Evolutionary conservation across 495 filamentous ascomycete species (phyloP).

Genomic region (Penicillium pancosmium): DNA sequence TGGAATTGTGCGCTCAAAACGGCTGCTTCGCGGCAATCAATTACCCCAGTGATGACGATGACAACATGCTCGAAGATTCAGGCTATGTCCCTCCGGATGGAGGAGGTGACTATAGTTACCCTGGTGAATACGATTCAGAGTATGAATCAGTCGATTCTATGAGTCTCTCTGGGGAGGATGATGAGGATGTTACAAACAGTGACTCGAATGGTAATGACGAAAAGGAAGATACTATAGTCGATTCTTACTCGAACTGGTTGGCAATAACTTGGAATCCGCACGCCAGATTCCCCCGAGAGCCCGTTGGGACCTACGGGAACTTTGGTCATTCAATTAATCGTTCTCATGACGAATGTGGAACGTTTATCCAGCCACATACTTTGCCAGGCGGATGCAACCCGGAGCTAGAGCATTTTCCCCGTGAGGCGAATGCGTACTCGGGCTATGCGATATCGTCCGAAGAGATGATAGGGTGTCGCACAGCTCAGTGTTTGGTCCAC

Average conservation of each 20-base stretch:
- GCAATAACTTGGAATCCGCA: neutral
- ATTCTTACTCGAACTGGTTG: constrained; percentile 13
- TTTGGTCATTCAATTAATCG: constrained; percentile 21
- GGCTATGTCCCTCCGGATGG: neutral
- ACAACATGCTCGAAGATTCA: neutral
- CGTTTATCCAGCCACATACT: neutral
- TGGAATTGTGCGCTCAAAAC: constrained; percentile 5
- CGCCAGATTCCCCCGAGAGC: neutral
- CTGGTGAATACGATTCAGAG: constrained; percentile 21
- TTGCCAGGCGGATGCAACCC: neutral
- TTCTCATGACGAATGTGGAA: neutral
- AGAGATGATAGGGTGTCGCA: constrained; percentile 35
- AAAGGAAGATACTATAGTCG: neutral
- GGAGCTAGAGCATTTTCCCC: neutral
- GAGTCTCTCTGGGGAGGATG: constrained; percentile 3
- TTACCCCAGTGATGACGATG: constrained; percentile 4
- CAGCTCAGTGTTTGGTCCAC: constrained; percentile 28
- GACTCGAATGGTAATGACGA: neutral
- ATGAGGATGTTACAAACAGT: constrained; percentile 1
- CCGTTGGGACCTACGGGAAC: constrained; percentile 13
- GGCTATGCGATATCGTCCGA: constrained; percentile 24
- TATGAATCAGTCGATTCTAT: constrained; percentile 6
- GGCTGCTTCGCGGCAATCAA: constrained; percentile 6
- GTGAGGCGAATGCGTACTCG: constrained; percentile 20
- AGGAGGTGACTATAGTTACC: neutral